Conservation (phyloP, 2,329 filamentous ascomycete genomes). For the Sporothrix globosa region DNA sequence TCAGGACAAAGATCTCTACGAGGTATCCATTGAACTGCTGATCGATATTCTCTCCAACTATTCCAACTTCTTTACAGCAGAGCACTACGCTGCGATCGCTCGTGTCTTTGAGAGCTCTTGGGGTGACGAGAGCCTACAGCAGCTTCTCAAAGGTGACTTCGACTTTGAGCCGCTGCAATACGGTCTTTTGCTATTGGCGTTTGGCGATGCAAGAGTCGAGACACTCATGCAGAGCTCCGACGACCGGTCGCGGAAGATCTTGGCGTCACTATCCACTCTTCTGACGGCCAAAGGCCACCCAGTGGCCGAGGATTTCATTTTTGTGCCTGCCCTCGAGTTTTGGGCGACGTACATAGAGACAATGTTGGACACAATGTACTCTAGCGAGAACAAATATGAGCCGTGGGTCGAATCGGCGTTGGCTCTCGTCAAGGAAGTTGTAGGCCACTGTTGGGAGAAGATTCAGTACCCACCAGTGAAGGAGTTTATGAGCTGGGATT, state of each 20-base stretch:
- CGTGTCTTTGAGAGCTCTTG: conserved; percentile 64
- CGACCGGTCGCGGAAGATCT: conserved; percentile 55
- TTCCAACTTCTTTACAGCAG: conserved; percentile 62
- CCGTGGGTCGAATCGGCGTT: conserved; percentile 64
- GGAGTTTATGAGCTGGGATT: conserved; percentile 68
- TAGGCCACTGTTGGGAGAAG: conserved; percentile 69
- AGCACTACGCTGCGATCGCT: conserved; percentile 62
- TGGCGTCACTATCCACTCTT: conserved; percentile 65
- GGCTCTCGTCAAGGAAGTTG: conserved; percentile 63
- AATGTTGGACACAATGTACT: conserved; percentile 61
- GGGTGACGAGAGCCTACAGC: conserved; percentile 59
- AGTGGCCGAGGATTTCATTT: conserved; percentile 73
- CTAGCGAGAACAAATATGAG: conserved; percentile 48
- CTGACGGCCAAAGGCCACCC: conserved; percentile 68
- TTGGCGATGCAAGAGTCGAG: conserved; percentile 67
- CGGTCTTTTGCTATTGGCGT: conserved; percentile 67
- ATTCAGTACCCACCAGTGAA: conserved; percentile 66
- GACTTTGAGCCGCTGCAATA: conserved; percentile 68
- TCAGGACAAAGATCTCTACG: conserved; percentile 60
- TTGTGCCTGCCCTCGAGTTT: conserved; percentile 75
- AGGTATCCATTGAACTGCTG: conserved; percentile 65
- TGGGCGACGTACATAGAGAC: conserved; percentile 78
- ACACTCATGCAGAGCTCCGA: conserved; percentile 59
- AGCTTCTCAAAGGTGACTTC: conserved; percentile 61
- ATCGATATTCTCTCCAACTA: conserved; percentile 68